Evolutionary conservation across 345 rosid genomes (phyloP).

Genomic region (Gossypium arboreum): DNA sequence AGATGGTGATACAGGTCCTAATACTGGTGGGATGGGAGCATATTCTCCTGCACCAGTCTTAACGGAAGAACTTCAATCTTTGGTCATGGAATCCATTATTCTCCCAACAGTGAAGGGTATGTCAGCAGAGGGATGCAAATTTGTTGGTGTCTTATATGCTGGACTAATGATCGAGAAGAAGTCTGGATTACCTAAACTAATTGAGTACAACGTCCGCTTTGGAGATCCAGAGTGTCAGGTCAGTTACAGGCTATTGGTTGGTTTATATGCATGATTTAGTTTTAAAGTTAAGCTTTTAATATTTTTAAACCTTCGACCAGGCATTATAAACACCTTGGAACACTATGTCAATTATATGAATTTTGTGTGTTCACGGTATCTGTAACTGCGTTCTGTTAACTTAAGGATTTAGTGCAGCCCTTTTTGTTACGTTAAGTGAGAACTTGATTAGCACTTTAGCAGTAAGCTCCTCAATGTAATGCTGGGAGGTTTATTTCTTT

Average conservation of each 20-base stretch:
- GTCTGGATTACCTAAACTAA: constrained; percentile 86
- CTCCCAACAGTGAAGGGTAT: constrained; percentile 88
- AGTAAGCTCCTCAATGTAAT: not conserved
- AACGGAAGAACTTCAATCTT: constrained; percentile 60
- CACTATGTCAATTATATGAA: not conserved
- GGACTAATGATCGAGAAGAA: constrained; percentile 95
- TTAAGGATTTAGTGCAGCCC: not conserved
- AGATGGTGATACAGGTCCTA: constrained; percentile 92
- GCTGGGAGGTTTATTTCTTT: not conserved
- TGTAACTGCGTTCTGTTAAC: not conserved
- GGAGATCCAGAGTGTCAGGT: constrained; percentile 99
- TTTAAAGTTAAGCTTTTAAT: constrained; percentile 60
- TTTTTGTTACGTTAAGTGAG: constrained; percentile 10
- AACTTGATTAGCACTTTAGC: not conserved
- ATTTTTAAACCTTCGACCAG: constrained; percentile 10
- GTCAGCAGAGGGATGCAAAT: constrained; percentile 92
- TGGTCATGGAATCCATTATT: constrained; percentile 81
- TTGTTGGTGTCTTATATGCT: constrained; percentile 82
- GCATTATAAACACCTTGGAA: not conserved
- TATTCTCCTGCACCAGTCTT: constrained; percentile 88
- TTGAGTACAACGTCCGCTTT: constrained; percentile 97
- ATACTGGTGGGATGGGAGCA: constrained; percentile 99
- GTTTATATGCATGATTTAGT: constrained; percentile 24
- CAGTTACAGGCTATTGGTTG: constrained; percentile 54
- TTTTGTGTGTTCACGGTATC: not conserved